phyloP scores from a whole-genome alignment of 75 land plant species.

The Selaginella moellendorffii region DNA sequence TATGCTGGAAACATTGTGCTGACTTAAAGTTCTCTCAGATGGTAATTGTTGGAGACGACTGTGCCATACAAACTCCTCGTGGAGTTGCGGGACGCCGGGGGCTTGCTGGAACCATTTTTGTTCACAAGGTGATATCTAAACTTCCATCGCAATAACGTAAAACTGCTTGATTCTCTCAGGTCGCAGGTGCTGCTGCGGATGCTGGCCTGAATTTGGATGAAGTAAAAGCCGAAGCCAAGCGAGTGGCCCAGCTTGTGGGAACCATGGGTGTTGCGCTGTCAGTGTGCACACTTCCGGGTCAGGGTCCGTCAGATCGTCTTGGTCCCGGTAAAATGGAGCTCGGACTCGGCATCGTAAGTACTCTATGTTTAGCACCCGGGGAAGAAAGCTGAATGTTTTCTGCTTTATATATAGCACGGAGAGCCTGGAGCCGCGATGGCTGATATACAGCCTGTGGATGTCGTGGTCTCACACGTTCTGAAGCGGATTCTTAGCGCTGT shows the following conservation, averaged over 20 bases:
- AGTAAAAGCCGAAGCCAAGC: slow-evolving; percentile 76
- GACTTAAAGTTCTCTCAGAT: slow-evolving; percentile 25
- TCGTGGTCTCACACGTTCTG: slow-evolving; percentile 74
- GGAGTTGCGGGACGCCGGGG: slow-evolving; percentile 87
- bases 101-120: slow-evolving; percentile 84
- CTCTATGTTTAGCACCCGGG: background rate
- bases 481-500: slow-evolving; percentile 76
- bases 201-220: slow-evolving; percentile 66
- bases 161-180: slow-evolving; percentile 20
- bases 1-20: slow-evolving; percentile 4
- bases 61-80: slow-evolving; percentile 75
- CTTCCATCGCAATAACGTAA: too few relatives aligned
- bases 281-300: slow-evolving; percentile 87
- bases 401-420: slow-evolving; percentile 54
- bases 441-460: slow-evolving; percentile 71
- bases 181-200: slow-evolving; percentile 93
- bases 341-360: slow-evolving; percentile 92
- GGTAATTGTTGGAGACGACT: slow-evolving; percentile 94
- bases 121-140: slow-evolving; percentile 52
- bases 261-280: slow-evolving; percentile 95
- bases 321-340: slow-evolving; percentile 92
- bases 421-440: slow-evolving; percentile 93
- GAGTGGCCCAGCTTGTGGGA: slow-evolving; percentile 73
- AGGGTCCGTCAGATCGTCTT: slow-evolving; percentile 68
- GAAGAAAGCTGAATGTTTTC: background rate